Percentiles rank a stretch among this genome's conserved stretches.
phyloP scores from a whole-genome alignment of 371 early-diverging fungal genomes.

The Haplosporangium sp. region DNA sequence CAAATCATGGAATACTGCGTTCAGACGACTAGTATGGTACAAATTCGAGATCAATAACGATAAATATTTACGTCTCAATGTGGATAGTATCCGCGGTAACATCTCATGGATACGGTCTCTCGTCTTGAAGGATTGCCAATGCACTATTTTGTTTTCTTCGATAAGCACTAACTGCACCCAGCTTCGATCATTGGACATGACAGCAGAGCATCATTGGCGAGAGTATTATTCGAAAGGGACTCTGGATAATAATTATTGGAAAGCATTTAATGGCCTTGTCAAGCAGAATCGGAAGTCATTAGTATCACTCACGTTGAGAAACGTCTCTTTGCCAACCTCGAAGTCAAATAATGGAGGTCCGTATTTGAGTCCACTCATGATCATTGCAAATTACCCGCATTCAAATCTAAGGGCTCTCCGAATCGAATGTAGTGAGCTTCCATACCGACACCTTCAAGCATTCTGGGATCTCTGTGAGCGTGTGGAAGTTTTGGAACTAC shows the following conservation, averaged over 20 bases:
- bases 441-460: constrained; percentile 10
- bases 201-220: background rate
- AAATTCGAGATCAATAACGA: background rate
- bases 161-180: background rate
- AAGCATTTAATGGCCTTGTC: background rate
- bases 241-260: too few relatives aligned
- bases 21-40: background rate
- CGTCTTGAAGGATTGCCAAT: background rate
- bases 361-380: background rate
- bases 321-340: background rate
- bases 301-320: background rate
- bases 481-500: constrained; percentile 14
- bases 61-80: background rate
- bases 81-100: background rate
- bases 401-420: background rate
- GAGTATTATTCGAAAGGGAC: background rate
- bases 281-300: constrained; percentile 1
- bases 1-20: constrained; percentile 6
- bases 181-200: background rate
- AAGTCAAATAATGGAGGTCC: background rate
- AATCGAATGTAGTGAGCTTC: background rate
- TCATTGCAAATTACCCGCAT: background rate
- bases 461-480: constrained; percentile 25
- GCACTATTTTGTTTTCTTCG: background rate
- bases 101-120: background rate